Evolutionary conservation across 495 filamentous ascomycete genomes (phyloP).

Genomic region (Pyronema omphalodes): DNA sequence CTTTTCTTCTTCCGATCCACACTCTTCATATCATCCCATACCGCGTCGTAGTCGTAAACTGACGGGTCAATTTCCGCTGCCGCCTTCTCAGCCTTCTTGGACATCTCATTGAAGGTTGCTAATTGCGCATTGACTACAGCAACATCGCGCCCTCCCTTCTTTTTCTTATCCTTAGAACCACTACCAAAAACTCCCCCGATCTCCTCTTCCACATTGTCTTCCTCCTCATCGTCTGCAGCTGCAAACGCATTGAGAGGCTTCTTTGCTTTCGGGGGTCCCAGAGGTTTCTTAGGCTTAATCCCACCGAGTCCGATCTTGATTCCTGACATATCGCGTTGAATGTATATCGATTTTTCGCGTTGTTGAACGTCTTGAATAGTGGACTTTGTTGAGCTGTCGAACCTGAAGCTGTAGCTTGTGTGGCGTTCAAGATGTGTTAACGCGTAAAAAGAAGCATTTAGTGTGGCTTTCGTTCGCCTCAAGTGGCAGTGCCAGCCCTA

Average conservation of each 20-base stretch:
- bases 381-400: too few relatives aligned
- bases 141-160: constrained; percentile 4
- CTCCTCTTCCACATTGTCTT: neutral
- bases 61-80: constrained; percentile 43
- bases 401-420: too few relatives aligned
- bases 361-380: neutral
- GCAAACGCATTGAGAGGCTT: constrained; percentile 9
- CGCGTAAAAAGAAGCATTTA: too few relatives aligned
- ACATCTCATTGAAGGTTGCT: constrained; percentile 14
- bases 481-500: too few relatives aligned
- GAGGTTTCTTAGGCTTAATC: constrained; percentile 10
- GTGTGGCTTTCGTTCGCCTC: too few relatives aligned
- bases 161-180: constrained; percentile 3
- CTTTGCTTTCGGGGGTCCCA: constrained; percentile 17
- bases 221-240: constrained; percentile 8
- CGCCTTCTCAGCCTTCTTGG: constrained; percentile 35
- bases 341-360: neutral
- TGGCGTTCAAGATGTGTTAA: too few relatives aligned
- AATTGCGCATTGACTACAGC: constrained; percentile 18
- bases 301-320: neutral
- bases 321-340: neutral
- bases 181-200: constrained; percentile 5
- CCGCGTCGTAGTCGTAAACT: constrained; percentile 49
- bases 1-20: constrained; percentile 25
- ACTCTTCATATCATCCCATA: constrained; percentile 43